These are phyloP conservation scores for Aphanomyces cochlioides DNA, from an alignment of 352 stramenopile genomes.

Conservation along the genomic window DNA sequence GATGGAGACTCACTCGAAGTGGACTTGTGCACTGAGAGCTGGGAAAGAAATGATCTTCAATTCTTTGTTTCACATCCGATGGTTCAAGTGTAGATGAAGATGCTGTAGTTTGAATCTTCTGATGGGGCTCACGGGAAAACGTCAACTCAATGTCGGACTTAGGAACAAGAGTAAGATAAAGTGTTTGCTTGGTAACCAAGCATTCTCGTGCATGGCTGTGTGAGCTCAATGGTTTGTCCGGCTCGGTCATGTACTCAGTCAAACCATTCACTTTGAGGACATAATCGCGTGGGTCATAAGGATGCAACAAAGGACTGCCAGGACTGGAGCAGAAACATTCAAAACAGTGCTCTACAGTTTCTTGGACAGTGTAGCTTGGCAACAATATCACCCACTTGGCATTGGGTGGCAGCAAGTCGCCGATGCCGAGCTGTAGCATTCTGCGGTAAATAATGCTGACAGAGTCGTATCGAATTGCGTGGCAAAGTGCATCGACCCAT, in stretches of 20 bases:
- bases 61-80: not conserved
- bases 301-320: slow-evolving; percentile 60
- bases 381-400: slow-evolving; percentile 81
- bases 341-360: slow-evolving; percentile 86
- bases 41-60: not conserved
- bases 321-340: slow-evolving; percentile 78
- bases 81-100: not conserved
- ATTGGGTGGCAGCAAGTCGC: slow-evolving; percentile 71
- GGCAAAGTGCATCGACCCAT: slow-evolving; percentile 75
- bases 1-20: slow-evolving; percentile 1
- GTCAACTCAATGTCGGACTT: slow-evolving; percentile 56
- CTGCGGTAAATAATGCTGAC: slow-evolving; percentile 75
- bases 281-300: slow-evolving; percentile 76
- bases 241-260: slow-evolving; percentile 43
- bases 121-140: no score
- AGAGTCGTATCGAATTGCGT: slow-evolving; percentile 69
- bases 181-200: slow-evolving; percentile 79
- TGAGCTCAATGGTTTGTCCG: slow-evolving; percentile 41
- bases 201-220: slow-evolving; percentile 83
- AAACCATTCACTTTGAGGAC: slow-evolving; percentile 81
- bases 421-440: slow-evolving; percentile 79
- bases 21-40: slow-evolving; percentile 2
- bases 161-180: slow-evolving; percentile 74
- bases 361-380: slow-evolving; percentile 69
- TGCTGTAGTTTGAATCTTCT: no score